Conservation (phyloP, 2,329 filamentous ascomycete species). For the Leptographium procerum region DNA sequence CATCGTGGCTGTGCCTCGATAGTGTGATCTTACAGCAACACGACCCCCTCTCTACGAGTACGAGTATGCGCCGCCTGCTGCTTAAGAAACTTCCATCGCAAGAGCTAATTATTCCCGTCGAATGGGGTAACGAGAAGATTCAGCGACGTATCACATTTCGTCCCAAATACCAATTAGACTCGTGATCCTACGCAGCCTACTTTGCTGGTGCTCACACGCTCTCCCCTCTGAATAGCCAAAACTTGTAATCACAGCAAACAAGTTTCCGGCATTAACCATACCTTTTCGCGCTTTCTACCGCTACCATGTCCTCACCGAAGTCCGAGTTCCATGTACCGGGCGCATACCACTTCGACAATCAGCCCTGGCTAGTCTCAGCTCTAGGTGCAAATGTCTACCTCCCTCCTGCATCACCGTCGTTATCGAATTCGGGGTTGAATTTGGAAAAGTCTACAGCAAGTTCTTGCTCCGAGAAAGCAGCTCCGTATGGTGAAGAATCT, state of each 20-base stretch:
- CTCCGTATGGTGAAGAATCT: conserved; percentile 13
- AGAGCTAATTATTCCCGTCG: not conserved
- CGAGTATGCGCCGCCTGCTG: not conserved
- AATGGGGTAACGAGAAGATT: too few relatives aligned
- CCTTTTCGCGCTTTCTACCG: not conserved
- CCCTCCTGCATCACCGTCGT: conserved; percentile 19
- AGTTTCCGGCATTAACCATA: too few relatives aligned
- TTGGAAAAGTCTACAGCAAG: conserved; percentile 25
- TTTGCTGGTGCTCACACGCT: too few relatives aligned
- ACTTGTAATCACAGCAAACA: too few relatives aligned
- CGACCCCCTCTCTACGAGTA: not conserved
- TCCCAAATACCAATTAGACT: too few relatives aligned
- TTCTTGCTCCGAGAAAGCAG: conserved; percentile 24
- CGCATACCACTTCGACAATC: conserved; percentile 19
- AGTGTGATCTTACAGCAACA: not conserved
- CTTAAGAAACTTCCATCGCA: not conserved
- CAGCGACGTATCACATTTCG: too few relatives aligned
- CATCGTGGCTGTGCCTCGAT: not conserved
- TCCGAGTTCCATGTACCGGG: conserved; percentile 21
- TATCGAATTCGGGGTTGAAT: conserved; percentile 16
- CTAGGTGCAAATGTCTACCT: conserved; percentile 23
- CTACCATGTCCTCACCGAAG: conserved; percentile 17
- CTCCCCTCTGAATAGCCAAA: too few relatives aligned
- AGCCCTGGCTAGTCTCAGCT: conserved; percentile 12
- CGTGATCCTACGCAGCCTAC: too few relatives aligned